phyloP scores from a whole-genome alignment of 2,329 filamentous ascomycete species.

The Fusarium sp. region DNA sequence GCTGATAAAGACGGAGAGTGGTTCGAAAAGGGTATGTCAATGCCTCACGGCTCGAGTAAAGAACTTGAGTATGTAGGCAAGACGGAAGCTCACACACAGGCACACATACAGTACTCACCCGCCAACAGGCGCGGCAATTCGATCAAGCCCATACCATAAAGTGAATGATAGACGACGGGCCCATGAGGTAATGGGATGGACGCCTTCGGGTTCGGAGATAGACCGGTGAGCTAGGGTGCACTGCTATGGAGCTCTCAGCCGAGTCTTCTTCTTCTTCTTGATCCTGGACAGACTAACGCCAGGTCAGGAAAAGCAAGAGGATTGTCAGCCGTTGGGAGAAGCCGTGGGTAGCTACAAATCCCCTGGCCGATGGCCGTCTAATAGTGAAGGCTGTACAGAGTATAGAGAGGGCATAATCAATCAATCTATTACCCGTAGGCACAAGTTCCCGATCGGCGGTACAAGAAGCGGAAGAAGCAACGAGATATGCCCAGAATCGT shows the following conservation, averaged over 20 bases:
- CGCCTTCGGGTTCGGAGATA: slow-evolving; percentile 33
- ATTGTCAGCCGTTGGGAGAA: slow-evolving; percentile 40
- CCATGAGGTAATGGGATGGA: slow-evolving; percentile 22
- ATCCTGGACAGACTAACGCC: slow-evolving; percentile 40
- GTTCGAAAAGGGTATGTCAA: slow-evolving; percentile 41
- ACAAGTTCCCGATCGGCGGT: slow-evolving; percentile 34
- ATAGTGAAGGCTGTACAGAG: slow-evolving; percentile 33
- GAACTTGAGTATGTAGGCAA: slow-evolving; percentile 27
- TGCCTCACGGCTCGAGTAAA: slow-evolving; percentile 31
- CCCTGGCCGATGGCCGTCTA: slow-evolving; percentile 34
- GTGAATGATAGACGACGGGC: slow-evolving; percentile 8
- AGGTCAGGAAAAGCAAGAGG: slow-evolving; percentile 40
- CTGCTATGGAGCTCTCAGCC: slow-evolving; percentile 42
- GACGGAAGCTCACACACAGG: slow-evolving; percentile 24
- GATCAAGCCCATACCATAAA: slow-evolving; percentile 4
- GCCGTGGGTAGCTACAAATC: slow-evolving; percentile 22
- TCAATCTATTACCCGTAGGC: slow-evolving; percentile 11
- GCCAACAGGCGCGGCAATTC: slow-evolving; percentile 35
- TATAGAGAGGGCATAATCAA: slow-evolving; percentile 17
- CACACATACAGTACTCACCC: slow-evolving; percentile 11
- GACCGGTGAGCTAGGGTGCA: slow-evolving; percentile 40
- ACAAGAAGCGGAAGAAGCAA: slow-evolving; percentile 33
- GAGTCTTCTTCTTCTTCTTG: slow-evolving; percentile 36
- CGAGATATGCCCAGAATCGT: slow-evolving; percentile 17
- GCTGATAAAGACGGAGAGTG: slow-evolving; percentile 40